Evolutionary conservation across 2,329 filamentous ascomycete genomes (phyloP), one percentile per base, ranked within the genome.

Genomic region (Penicillium paneum): DNA sequence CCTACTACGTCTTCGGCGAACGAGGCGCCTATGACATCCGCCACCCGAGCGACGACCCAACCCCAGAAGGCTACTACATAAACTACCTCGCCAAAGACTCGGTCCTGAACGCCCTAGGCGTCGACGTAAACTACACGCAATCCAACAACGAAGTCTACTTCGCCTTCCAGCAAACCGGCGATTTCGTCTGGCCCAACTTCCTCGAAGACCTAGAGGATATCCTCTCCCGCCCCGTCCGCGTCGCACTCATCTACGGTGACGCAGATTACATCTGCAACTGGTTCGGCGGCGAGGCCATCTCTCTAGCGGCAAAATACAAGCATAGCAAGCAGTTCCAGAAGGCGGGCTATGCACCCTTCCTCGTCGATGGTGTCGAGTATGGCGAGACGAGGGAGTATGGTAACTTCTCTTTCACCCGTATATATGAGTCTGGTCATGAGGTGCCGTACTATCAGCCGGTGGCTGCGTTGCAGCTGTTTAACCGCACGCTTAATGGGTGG

Each of bases 381-480:
- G 90, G 90, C 19, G 82, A 83, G 52, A 89, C 90, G 0, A 82
- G 89, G 4, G 89, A 94, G 70, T 89, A 84, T 64, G 89, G 87
- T 11, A 92, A 92, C 62, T 80, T 89, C 50, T 84, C 81, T 15
- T 89, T 89, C 68, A 83, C 82, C 50, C 79, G 86, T 8, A 78
- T 89, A 44, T 88, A 85, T 67, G 82, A 88, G 63, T 79, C 85
- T 15, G 85, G 86, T 1, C 86, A 89, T 64, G 79, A 83, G 48
- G 80, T 85, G 1, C 79, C 83, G 0, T 81, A 78, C 39, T 71
- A 67, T 42, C 84, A 87, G 71, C 84, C 84, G 12, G 75, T 82
- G 64, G 83, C 83, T 3, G 75, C 81, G 2, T 78, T 85, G 54
- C 79, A 81, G 58, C 73, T 86, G 36, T 87, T 88, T 63, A 79